Conservation (phyloP, 1,284 basidiomycete species). For the Marasmius tenuissimus region DNA sequence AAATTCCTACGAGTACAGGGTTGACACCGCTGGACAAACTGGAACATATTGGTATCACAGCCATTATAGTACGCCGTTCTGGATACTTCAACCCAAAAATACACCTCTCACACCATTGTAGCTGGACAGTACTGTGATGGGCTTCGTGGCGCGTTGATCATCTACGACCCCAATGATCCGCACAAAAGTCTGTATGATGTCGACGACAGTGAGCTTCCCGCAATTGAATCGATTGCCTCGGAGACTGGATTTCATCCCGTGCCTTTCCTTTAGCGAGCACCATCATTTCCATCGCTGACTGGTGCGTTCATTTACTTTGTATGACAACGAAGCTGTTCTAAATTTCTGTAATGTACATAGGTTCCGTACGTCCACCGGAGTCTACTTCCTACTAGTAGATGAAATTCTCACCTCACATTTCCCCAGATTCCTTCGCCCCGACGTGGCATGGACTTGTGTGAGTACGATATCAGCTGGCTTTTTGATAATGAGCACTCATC, state of each 20-base stretch:
- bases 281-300: conserved; percentile 11
- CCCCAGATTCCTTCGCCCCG: conserved; percentile 19
- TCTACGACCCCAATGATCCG: conserved; percentile 34
- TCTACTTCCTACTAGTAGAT: too few relatives aligned
- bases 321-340: too few relatives aligned
- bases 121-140: conserved; percentile 41
- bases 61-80: too few relatives aligned
- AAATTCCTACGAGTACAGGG: conserved; percentile 18
- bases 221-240: too few relatives aligned
- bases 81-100: too few relatives aligned
- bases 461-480: background rate
- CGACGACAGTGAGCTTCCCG: conserved; percentile 15
- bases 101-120: conserved; percentile 18
- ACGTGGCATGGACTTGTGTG: conserved; percentile 14
- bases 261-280: background rate
- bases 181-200: conserved; percentile 31
- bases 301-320: conserved; percentile 12
- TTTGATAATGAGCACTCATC: background rate
- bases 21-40: conserved; percentile 12
- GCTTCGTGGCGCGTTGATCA: conserved; percentile 27
- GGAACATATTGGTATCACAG: conserved; percentile 30
- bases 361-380: too few relatives aligned
- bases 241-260: too few relatives aligned
- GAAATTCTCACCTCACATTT: too few relatives aligned
- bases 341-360: too few relatives aligned